Conservation (phyloP, 768 basidiomycete genomes). For the Tremella fuciformis region DNA sequence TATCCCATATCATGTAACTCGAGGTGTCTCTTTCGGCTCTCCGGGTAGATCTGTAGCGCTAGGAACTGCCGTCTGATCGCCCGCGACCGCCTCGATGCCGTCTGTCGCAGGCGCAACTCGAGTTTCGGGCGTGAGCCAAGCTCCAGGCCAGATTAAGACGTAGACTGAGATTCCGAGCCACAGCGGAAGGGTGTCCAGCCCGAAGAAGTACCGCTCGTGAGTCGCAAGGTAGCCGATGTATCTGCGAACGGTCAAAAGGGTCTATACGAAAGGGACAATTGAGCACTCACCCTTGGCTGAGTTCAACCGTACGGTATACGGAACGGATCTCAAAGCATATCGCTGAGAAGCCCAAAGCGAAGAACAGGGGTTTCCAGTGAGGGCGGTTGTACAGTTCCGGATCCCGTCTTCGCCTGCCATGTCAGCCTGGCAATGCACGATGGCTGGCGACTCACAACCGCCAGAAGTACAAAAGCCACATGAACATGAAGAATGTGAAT, state of each 20-base stretch:
- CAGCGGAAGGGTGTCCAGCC: conserved; percentile 49
- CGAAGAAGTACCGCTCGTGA: conserved; percentile 47
- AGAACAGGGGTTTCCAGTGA: conserved; percentile 50
- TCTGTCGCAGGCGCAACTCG: neutral
- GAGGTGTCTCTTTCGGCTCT: too few relatives aligned
- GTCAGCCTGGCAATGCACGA: neutral
- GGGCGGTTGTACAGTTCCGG: conserved; percentile 35
- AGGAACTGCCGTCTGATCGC: too few relatives aligned
- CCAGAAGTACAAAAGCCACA: conserved; percentile 42
- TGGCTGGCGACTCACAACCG: conserved; percentile 35
- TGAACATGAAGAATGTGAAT: conserved; percentile 43
- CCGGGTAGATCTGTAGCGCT: too few relatives aligned
- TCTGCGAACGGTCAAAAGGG: neutral
- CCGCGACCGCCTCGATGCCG: too few relatives aligned
- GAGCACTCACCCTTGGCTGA: conserved; percentile 43
- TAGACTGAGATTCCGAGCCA: conserved; percentile 46
- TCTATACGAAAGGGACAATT: neutral
- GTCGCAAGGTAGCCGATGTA: conserved; percentile 50
- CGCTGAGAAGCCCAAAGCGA: conserved; percentile 50
- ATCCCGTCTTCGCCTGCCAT: conserved; percentile 32
- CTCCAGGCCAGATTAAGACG: conserved; percentile 48
- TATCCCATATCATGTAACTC: too few relatives aligned
- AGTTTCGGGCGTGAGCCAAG: conserved; percentile 36
- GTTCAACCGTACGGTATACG: conserved; percentile 48
- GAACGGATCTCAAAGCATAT: conserved; percentile 50